phyloP scores from a whole-genome alignment of 768 basidiomycete species.

The Amyloporia xantha region DNA sequence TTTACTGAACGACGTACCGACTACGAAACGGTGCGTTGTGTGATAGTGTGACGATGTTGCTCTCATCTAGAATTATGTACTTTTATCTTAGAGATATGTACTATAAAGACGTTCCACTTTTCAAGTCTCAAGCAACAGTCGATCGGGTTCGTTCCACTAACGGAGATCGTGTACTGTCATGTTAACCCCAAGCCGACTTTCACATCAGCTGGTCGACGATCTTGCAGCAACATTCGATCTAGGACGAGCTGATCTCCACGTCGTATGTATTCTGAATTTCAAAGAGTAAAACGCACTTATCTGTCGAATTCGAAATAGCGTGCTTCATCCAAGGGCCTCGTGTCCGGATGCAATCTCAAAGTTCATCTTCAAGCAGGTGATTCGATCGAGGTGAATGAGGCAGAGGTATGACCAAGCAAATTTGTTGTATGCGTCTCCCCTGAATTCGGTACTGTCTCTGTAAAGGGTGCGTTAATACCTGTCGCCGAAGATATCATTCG shows the following conservation, averaged over 20 bases:
- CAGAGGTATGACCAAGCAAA: conserved; percentile 45
- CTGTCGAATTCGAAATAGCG: conserved; percentile 41
- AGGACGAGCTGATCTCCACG: conserved; percentile 69
- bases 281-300: background rate
- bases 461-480: conserved; percentile 78
- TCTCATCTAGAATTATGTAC: background rate
- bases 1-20: conserved; percentile 42
- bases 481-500: conserved; percentile 61
- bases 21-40: conserved; percentile 18
- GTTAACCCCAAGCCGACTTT: background rate
- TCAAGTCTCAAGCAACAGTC: conserved; percentile 70
- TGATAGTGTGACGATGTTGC: no score
- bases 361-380: conserved; percentile 59
- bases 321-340: conserved; percentile 83
- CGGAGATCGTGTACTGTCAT: background rate
- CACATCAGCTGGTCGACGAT: conserved; percentile 62
- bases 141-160: conserved; percentile 49
- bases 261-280: conserved; percentile 45
- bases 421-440: no score
- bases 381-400: conserved; percentile 43
- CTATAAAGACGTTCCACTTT: conserved; percentile 78
- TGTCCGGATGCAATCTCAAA: conserved; percentile 59
- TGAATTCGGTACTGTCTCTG: no score
- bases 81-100: conserved; percentile 62
- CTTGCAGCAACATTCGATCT: conserved; percentile 77